Evolutionary conservation across 179 eudicot genomes (phyloP), one percentile per base, ranked within the genome.

Genomic region (Heliamphora pulchella): DNA sequence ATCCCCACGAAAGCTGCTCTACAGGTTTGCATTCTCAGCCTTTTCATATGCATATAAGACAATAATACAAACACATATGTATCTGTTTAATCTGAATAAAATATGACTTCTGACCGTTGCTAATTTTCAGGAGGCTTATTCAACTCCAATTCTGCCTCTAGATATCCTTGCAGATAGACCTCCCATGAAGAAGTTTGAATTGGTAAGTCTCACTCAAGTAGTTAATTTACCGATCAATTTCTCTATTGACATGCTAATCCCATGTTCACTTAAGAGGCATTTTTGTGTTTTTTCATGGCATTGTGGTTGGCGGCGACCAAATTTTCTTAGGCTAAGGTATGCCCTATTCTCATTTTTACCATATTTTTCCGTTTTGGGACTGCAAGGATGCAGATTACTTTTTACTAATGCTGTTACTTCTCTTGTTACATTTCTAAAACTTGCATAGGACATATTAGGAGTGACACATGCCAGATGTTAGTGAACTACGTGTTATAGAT

Each of bases 1-100:
- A 83, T 92, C 71, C 98, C 98, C 11, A 90, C 98, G n/a, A 89
- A 92, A 84, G 88, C 98, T 68, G 90, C 90, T 62, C 87, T 91
- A 71, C 98, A 91, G 98, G 98, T 94, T 82, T 86, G 75, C 79
- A 66, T 66, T 66, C 68, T 74, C 47, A 77, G 8, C 78, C 15
- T 47, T 76, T 69, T 54, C 18, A 62, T 31, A 20, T 79, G 9
- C 53, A 67, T 55, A 69, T 15, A 8, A 20, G 51, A 44, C 51
- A 2, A 66, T 55, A 31, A 67, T 66, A 39, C 1, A 6, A 8
- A 15, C 55, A 54, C 8, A 41, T 75, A 47, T 17, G 2, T 59
- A 22, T 71, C n/a, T 62, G 20, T n/a, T 55, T 74, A 11, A 7
- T 41, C 43, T 72, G 8, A 39, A 5, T 43, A 2, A 31, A 58